Conservation (phyloP, 2,329 filamentous ascomycete species). For the Monilinia aucupariae region DNA sequence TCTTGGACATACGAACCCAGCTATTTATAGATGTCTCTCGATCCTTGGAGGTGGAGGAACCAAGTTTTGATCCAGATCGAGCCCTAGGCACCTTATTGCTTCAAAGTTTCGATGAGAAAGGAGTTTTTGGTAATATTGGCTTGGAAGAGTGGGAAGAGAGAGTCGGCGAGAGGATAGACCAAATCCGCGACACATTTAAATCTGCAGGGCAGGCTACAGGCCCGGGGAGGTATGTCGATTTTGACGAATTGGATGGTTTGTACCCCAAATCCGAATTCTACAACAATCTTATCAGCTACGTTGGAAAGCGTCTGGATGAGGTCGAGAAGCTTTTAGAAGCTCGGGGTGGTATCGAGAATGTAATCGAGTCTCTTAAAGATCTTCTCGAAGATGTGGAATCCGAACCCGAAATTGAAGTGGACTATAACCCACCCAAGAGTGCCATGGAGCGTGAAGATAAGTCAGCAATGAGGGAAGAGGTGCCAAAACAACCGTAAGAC, state of each 20-base stretch:
- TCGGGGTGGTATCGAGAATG: slow-evolving; percentile 40
- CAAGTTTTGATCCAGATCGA: slow-evolving; percentile 38
- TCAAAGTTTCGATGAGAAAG: background rate
- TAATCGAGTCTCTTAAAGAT: slow-evolving; percentile 34
- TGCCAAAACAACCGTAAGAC: background rate
- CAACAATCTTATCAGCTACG: slow-evolving; percentile 42
- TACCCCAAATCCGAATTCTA: slow-evolving; percentile 49
- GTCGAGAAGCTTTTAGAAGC: slow-evolving; percentile 40
- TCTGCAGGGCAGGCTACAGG: slow-evolving; percentile 33
- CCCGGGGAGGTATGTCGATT: slow-evolving; percentile 35
- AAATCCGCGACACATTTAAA: slow-evolving; percentile 37
- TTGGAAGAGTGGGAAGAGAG: background rate
- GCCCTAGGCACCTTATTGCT: slow-evolving; percentile 20
- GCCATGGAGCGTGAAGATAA: background rate
- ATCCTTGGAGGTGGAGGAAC: slow-evolving; percentile 27
- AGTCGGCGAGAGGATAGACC: slow-evolving; percentile 30
- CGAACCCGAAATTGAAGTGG: slow-evolving; percentile 18
- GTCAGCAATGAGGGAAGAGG: background rate
- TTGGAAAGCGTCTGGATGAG: slow-evolving; percentile 41
- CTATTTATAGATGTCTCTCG: slow-evolving; percentile 43
- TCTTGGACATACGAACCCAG: slow-evolving; percentile 51
- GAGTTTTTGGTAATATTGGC: background rate
- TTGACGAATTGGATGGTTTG: slow-evolving; percentile 39
- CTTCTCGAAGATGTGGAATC: slow-evolving; percentile 33
- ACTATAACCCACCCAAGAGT: slow-evolving; percentile 14